These are phyloP conservation scores for Pleurotus platypus DNA, from an alignment of 768 basidiomycete genomes.

Conservation along the genomic window DNA sequence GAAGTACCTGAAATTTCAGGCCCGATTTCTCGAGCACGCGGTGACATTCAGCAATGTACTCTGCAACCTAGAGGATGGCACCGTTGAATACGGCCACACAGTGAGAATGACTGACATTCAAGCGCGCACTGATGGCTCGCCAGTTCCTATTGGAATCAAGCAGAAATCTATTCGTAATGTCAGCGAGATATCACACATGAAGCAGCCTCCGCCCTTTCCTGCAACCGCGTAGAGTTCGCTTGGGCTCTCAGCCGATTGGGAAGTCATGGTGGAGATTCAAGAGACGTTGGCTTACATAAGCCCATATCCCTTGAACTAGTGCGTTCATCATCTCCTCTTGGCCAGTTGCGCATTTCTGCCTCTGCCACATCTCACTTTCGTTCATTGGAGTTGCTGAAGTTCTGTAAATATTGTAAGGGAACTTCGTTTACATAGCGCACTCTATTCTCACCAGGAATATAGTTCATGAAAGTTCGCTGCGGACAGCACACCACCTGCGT, in stretches of 20 bases:
- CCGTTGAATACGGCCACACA: not conserved
- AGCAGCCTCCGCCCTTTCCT: constrained; percentile 34
- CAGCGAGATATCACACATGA: not conserved
- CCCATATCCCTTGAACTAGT: not conserved
- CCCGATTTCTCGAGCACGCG: constrained; percentile 80
- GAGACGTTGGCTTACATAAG: not conserved
- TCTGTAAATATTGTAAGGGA: no score
- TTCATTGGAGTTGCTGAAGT: no score
- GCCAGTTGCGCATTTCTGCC: not conserved
- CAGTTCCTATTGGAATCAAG: constrained; percentile 82
- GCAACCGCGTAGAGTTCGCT: constrained; percentile 74
- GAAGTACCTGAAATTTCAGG: constrained; percentile 67
- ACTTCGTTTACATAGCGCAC: no score
- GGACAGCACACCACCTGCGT: no score
- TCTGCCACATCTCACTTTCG: not conserved
- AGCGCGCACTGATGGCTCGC: constrained; percentile 57
- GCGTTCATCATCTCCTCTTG: not conserved
- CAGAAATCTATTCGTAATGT: constrained; percentile 66
- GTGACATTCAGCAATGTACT: constrained; percentile 80
- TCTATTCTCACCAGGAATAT: no score
- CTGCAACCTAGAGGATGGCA: constrained; percentile 50
- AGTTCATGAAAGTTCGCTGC: no score
- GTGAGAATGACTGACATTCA: not conserved
- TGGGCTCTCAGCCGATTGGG: not conserved
- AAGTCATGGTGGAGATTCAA: constrained; percentile 11